phyloP scores from a whole-genome alignment of 2,329 filamentous ascomycete species.

The Magnaporthales sp. region DNA sequence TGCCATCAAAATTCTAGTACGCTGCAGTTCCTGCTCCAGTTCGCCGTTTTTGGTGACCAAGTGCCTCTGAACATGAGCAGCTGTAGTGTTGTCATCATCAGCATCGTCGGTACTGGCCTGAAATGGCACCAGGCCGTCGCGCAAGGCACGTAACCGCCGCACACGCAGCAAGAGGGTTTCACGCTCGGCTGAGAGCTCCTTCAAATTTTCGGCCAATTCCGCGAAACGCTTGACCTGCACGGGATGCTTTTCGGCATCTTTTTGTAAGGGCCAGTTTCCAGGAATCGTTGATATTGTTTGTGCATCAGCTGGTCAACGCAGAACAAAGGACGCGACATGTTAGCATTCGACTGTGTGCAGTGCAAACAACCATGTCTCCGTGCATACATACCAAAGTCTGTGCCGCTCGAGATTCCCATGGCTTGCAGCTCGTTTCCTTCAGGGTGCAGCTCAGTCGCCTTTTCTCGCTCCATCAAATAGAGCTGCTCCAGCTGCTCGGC shows the following conservation, averaged over 20 bases:
- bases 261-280: conserved; percentile 31
- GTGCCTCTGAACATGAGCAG: conserved; percentile 51
- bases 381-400: conserved; percentile 31
- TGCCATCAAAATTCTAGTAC: conserved; percentile 54
- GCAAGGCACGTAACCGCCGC: conserved; percentile 39
- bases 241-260: conserved; percentile 28
- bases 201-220: conserved; percentile 38
- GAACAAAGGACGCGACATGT: conserved; percentile 8
- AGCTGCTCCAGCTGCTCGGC: conserved; percentile 64
- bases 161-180: conserved; percentile 21
- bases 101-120: conserved; percentile 11
- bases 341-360: conserved; percentile 8
- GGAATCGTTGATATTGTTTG: conserved; percentile 38
- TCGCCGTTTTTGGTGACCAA: conserved; percentile 56
- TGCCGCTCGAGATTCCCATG: conserved; percentile 24
- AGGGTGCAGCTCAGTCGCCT: not conserved
- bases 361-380: not conserved
- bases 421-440: conserved; percentile 15
- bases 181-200: conserved; percentile 37
- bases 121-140: conserved; percentile 43
- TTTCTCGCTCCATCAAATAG: conserved; percentile 34
- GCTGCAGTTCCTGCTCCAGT: conserved; percentile 57
- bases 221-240: conserved; percentile 42
- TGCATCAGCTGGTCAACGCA: conserved; percentile 25
- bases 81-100: conserved; percentile 12